Evolutionary conservation across 164 flowering plant genomes (phyloP).

Genomic region (Brasenia schreberi): DNA sequence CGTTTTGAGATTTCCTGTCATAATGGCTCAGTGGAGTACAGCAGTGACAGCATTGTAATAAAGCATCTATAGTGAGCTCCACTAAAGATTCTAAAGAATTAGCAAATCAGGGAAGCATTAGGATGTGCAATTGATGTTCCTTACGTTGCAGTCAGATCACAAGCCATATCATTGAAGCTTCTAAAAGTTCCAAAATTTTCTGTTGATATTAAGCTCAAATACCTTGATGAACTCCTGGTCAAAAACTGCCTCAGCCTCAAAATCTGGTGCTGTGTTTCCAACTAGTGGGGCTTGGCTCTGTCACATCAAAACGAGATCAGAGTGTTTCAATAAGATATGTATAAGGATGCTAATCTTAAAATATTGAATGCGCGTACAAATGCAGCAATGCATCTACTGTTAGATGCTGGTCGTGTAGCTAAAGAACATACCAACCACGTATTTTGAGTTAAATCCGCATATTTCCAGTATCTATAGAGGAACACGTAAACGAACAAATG

Average conservation of each 20-base stretch:
- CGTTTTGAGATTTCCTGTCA: too few species aligned
- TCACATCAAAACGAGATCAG: background rate
- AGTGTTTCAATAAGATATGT: background rate
- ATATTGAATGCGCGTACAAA: background rate
- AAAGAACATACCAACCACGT: background rate
- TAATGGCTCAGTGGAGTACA: too few species aligned
- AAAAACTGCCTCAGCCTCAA: slow-evolving; percentile 98
- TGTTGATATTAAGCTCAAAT: slow-evolving; percentile 2
- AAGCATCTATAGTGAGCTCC: too few species aligned
- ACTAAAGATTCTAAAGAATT: too few species aligned
- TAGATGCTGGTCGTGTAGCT: background rate
- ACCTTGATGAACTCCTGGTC: slow-evolving; percentile 98
- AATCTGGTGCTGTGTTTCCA: slow-evolving; percentile 90
- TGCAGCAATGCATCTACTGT: background rate
- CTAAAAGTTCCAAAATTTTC: too few species aligned
- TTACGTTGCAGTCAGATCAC: background rate
- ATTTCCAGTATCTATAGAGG: too few species aligned
- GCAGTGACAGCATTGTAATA: too few species aligned
- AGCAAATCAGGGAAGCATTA: too few species aligned
- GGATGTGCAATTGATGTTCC: too few species aligned
- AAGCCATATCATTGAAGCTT: background rate
- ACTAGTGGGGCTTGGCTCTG: slow-evolving; percentile 72
- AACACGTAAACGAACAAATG: too few species aligned
- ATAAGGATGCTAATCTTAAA: too few species aligned
- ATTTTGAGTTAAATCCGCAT: background rate